phyloP scores from a whole-genome alignment of 208 protist genomes.

The Crithidia sp. region DNA sequence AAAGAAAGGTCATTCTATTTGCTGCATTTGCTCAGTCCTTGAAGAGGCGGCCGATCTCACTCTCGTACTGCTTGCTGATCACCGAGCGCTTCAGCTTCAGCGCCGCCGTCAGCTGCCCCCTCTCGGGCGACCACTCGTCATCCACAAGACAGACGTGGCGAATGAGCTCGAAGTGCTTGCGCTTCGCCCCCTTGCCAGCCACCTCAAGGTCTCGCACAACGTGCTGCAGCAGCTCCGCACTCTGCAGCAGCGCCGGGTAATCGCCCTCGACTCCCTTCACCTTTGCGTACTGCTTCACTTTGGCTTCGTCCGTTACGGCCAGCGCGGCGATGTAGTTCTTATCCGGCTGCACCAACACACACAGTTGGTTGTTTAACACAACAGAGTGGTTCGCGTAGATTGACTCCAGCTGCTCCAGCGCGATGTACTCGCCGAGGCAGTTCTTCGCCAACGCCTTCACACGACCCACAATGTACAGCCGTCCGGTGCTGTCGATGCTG shows the following conservation, averaged over 20 bases:
- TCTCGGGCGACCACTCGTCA: constrained; percentile 86
- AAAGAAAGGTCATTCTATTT: not conserved
- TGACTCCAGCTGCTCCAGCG: constrained; percentile 80
- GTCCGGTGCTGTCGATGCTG: constrained; percentile 41
- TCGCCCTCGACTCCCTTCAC: not conserved
- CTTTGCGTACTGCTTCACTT: not conserved
- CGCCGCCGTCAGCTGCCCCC: constrained; percentile 74
- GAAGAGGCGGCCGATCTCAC: constrained; percentile 66
- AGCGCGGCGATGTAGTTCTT: constrained; percentile 58
- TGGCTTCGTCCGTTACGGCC: constrained; percentile 24
- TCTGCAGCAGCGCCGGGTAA: constrained; percentile 44
- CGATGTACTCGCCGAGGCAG: constrained; percentile 91
- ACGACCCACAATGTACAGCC: constrained; percentile 81
- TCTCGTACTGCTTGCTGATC: constrained; percentile 58
- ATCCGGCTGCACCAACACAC: constrained; percentile 18
- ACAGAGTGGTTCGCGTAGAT: constrained; percentile 55
- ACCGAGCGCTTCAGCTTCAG: constrained; percentile 70
- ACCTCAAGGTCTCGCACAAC: not conserved
- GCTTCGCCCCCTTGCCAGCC: constrained; percentile 7
- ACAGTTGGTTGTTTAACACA: constrained; percentile 56
- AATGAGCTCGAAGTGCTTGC: constrained; percentile 53
- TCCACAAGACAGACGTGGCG: constrained; percentile 49
- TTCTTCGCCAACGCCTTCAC: constrained; percentile 94
- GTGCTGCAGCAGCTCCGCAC: not conserved
- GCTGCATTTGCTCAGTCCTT: constrained; percentile 23